Evolutionary conservation across 1,139 yeast species (phyloP).

Genomic region (Pichiaceae sp.): DNA sequence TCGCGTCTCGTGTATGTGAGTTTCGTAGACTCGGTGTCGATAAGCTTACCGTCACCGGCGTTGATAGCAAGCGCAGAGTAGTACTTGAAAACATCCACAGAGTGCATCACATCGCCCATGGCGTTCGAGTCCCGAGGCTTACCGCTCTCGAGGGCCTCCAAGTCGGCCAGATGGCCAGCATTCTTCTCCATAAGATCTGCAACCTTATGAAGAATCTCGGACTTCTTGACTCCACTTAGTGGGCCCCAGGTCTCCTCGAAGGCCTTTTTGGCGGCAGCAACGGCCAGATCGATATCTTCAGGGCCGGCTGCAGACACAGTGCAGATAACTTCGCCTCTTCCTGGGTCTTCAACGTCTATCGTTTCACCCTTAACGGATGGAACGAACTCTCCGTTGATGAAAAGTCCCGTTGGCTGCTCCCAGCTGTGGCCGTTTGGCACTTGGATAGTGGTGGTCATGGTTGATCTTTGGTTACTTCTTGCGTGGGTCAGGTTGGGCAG

Average conservation of each 20-base stretch:
- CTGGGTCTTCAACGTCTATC: slow-evolving; percentile 45
- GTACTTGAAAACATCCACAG: slow-evolving; percentile 42
- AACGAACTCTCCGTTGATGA: slow-evolving; percentile 51
- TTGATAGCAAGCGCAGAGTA: slow-evolving; percentile 52
- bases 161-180: slow-evolving; percentile 39
- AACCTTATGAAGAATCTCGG: slow-evolving; percentile 40
- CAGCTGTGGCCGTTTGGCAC: slow-evolving; percentile 50
- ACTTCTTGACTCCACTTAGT: slow-evolving; percentile 20
- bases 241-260: slow-evolving; percentile 26
- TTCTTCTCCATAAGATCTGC: slow-evolving; percentile 45
- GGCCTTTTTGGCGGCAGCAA: slow-evolving; percentile 39
- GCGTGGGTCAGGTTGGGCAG: background rate
- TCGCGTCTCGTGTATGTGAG: slow-evolving; percentile 49
- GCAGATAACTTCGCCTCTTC: slow-evolving; percentile 45
- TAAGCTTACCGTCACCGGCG: slow-evolving; percentile 39
- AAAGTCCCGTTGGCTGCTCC: slow-evolving; percentile 56
- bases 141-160: slow-evolving; percentile 62
- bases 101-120: slow-evolving; percentile 39
- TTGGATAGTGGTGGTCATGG: slow-evolving; percentile 28
- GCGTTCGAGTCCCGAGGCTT: slow-evolving; percentile 39
- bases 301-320: slow-evolving; percentile 41
- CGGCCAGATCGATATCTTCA: slow-evolving; percentile 46
- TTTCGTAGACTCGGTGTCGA: slow-evolving; percentile 43
- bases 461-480: slow-evolving; percentile 7
- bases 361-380: slow-evolving; percentile 36